Conservation (phyloP, 192 early-diverging fungal species). For the Phlyctochytrium bullatum region DNA sequence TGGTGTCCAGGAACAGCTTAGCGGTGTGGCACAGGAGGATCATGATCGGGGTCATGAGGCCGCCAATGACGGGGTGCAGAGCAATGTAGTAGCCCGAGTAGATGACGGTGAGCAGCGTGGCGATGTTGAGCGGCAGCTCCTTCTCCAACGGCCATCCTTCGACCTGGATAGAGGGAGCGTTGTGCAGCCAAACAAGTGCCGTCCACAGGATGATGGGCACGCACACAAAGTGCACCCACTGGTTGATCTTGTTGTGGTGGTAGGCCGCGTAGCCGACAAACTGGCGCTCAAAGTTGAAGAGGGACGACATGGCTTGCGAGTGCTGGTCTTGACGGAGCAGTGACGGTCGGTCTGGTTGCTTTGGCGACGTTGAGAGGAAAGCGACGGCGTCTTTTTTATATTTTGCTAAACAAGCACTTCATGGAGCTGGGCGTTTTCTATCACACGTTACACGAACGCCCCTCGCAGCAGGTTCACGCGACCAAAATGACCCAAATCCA, state of each 20-base stretch:
- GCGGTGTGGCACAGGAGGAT: background rate
- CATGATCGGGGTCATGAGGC: conserved; percentile 3
- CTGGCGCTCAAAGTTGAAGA: conserved; percentile 80
- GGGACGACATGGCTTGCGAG: conserved; percentile 7
- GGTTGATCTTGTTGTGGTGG: conserved; percentile 56
- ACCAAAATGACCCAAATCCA: no score
- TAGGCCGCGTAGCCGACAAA: conserved; percentile 43
- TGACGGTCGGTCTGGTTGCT: no score
- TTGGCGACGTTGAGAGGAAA: no score
- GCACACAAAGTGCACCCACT: conserved; percentile 81
- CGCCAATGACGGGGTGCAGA: conserved; percentile 42
- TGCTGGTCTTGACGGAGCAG: no score
- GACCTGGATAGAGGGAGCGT: conserved; percentile 26
- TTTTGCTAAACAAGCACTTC: no score
- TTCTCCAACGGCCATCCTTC: conserved; percentile 25
- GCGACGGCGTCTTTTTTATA: no score
- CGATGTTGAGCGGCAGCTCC: conserved; percentile 35
- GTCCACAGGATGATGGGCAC: conserved; percentile 91
- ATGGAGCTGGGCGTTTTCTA: no score
- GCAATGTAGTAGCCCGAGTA: conserved; percentile 75
- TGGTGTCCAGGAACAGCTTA: background rate
- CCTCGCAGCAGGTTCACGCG: no score
- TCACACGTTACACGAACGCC: no score
- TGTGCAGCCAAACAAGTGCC: conserved; percentile 58
- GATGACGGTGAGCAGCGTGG: conserved; percentile 55